Conservation (phyloP, 805 yeast genomes). For the Starmerella etchellsii region DNA sequence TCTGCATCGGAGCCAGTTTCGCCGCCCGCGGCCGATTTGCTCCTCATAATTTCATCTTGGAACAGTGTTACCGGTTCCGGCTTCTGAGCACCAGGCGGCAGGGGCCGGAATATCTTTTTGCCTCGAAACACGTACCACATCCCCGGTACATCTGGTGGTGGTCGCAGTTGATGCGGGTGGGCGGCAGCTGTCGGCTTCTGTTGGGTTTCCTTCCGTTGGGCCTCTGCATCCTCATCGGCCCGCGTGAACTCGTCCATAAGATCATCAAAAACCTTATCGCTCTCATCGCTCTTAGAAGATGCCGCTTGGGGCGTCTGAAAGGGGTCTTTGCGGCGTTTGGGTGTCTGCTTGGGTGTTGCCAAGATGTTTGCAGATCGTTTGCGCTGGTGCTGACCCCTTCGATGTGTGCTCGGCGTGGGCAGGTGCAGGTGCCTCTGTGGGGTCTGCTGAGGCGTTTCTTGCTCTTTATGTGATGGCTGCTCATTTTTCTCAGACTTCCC, state of each 20-base stretch:
- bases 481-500: too few species aligned
- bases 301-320: neutral
- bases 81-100: slow-evolving; percentile 21
- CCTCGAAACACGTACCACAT: slow-evolving; percentile 31
- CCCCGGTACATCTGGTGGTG: slow-evolving; percentile 24
- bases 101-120: slow-evolving; percentile 28
- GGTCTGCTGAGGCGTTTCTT: neutral
- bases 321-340: slow-evolving; percentile 4
- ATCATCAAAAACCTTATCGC: too few species aligned
- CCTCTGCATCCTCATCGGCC: neutral
- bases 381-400: slow-evolving; percentile 2
- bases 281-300: too few species aligned
- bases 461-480: neutral
- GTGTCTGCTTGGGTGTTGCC: slow-evolving; percentile 17
- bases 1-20: slow-evolving; percentile 13
- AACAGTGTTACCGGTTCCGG: slow-evolving; percentile 19
- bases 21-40: neutral
- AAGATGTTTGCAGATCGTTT: slow-evolving; percentile 2
- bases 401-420: neutral
- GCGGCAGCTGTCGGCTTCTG: neutral
- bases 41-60: slow-evolving; percentile 3
- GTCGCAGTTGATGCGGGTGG: slow-evolving; percentile 15
- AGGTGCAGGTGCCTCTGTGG: neutral
- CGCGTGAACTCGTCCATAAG: neutral
- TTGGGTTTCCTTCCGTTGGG: neutral